Base-by-base conservation (phyloP, 805 yeast genomes). In the Pichia membranifaciens region DNA sequence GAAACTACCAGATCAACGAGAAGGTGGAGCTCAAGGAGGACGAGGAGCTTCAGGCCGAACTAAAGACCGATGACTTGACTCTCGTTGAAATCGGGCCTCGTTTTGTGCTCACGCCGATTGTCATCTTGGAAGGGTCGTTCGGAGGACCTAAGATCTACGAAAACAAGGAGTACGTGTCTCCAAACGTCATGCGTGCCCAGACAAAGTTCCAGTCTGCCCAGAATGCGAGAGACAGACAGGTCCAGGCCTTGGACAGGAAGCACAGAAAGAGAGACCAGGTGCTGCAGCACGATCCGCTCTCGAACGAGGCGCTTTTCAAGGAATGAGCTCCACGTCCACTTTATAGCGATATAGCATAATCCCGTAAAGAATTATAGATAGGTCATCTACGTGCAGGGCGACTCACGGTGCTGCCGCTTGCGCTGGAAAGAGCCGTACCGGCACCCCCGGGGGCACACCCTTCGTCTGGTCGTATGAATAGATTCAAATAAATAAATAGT, bases 111-210 rank as follows among this genome's bases (percentile, higher is more conserved):
- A 91, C 98, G 3, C 82, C 84, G 53, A 90, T 93, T 56, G 82
- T 95, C 50, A 81, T 93, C 45, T 75, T 91, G 54, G 98, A 93
- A 71, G 99, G 99, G 42, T 88, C 97, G 1, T 93, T 93, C 59
- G 91, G 96, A 48, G 99, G 99, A 18, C 96, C 98, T 54, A 88
- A 90, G 75, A 89, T 93, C 55, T 93, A 87, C 69, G 98, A 93
- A 62, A 93, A 93, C 73, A 90, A 87, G 73, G 93, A 91, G 68
- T 93, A 87, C 67, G 96, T 93, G 41, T 87, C 96, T 51, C 99
- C 99, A 54, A 93, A 93, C 74, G 81, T 86, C 51, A 91, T 84
- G 35, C 85, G 99, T 73, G 87, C 99, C 12, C 96, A 90, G 72
- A 52, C 75, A 54, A 86, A 80, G 65, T 85, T 82, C 57, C 78